Evolutionary conservation across 176 grass and related monocot species (phyloP), one percentile per base, ranked within the genome.

Genomic region (Dendrocalamus sinicus): DNA sequence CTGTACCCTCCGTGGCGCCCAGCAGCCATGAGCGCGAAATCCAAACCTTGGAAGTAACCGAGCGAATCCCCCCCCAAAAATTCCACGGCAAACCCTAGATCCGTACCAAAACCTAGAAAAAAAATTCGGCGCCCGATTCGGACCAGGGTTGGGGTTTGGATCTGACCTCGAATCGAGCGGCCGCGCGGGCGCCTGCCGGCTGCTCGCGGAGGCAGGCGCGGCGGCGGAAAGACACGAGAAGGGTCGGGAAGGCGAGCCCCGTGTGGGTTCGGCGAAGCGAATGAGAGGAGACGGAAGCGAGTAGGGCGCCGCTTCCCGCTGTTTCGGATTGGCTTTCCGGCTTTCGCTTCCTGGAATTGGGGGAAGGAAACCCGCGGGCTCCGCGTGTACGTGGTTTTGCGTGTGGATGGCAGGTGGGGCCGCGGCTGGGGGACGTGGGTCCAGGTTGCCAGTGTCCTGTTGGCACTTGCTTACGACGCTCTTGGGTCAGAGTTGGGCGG

Each of bases 1-100:
- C 72, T 85, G 72, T 85, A 79, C 1, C 85, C 91, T 72, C 82
- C 91, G 60, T 93, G 77, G 24, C 82, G 91, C 44, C 88, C 88
- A 59, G 88, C 77, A 30, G 78, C 91, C 91, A 90, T 93, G 35
- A 79, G 79, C 69, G 10, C 59, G 43, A 30, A 84, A 84, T 54
- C 37, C 69, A 73, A 73, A 73, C 76, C 59, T 39, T 72, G 70
- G 67, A 45, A 60, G 66, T 44, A 75, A 15, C 80, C 30, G 54
- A 86, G 51, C 23, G 76, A 84, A 80, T 9, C 73, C 43, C 46
- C 43, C 46, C 64, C 24, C 12, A 23, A 54, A 54, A 77, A 68
- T 41, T 53, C 85, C 45, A 19, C 51, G 32, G 76, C 70, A 80
- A 91, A 85, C 85, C 85, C 89, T 88, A 88, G 89, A 85, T 91